Evolutionary conservation across 2,329 filamentous ascomycete genomes (phyloP).

Genomic region (Aspergillus pseudotamarii): DNA sequence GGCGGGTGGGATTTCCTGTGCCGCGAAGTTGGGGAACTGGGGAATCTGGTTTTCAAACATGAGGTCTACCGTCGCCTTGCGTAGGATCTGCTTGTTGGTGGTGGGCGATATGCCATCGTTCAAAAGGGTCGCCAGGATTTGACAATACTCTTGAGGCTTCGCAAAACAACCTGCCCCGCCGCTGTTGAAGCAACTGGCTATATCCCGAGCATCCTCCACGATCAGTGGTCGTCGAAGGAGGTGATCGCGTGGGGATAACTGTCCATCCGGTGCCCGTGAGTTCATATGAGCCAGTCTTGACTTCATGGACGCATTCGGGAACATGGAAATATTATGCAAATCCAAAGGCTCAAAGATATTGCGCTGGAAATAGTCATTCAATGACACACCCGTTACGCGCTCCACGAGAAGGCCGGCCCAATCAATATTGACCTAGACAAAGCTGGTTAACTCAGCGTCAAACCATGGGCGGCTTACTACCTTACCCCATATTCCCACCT

Average conservation of each 20-base stretch:
- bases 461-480: not conserved
- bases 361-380: not conserved
- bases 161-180: not conserved
- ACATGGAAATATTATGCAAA: not conserved
- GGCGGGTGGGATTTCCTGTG: conserved; percentile 48
- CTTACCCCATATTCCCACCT: conserved; percentile 63
- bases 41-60: conserved; percentile 69
- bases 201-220: not conserved
- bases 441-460: not conserved
- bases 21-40: conserved; percentile 56
- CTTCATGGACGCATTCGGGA: not conserved
- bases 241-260: not conserved
- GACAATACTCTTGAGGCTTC: not conserved
- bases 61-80: conserved; percentile 59
- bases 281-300: not conserved
- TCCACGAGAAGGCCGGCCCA: not conserved
- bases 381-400: not conserved
- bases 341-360: not conserved
- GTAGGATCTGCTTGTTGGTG: conserved; percentile 59
- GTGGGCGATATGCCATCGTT: conserved; percentile 65
- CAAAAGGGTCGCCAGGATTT: conserved; percentile 63
- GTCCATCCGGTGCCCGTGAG: not conserved
- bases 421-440: not conserved
- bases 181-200: not conserved
- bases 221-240: not conserved